Conservation (phyloP, 768 basidiomycete genomes). For the Tylopilus sp. region DNA sequence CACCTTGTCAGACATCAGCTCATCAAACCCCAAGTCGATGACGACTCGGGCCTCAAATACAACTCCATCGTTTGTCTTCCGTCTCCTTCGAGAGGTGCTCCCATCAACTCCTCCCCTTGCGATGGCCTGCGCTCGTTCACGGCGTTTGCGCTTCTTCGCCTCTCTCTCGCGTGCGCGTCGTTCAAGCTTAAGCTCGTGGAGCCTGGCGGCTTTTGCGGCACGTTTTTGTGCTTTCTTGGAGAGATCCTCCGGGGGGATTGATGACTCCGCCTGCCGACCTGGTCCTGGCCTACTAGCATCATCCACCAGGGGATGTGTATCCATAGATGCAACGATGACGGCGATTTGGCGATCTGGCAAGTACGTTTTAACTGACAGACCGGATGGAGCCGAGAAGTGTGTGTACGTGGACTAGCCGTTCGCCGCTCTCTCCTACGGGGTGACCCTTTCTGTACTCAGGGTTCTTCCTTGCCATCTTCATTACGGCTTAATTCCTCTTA, state of each 20-base stretch:
- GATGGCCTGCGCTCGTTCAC: constrained; percentile 50
- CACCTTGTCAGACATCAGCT: constrained; percentile 92
- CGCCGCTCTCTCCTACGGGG: background rate
- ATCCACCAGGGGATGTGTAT: constrained; percentile 10
- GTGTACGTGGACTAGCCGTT: background rate
- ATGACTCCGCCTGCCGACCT: constrained; percentile 9
- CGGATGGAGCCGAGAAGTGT: constrained; percentile 22
- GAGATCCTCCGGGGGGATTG: constrained; percentile 35
- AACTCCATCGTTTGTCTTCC: constrained; percentile 33
- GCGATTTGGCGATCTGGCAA: constrained; percentile 5
- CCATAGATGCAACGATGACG: constrained; percentile 15
- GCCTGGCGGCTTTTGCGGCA: constrained; percentile 65
- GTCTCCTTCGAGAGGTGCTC: constrained; percentile 12
- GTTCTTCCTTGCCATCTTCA: constrained; percentile 1
- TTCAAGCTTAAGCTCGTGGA: constrained; percentile 64
- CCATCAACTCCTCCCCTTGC: constrained; percentile 45
- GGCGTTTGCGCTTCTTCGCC: constrained; percentile 71
- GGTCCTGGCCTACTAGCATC: constrained; percentile 13
- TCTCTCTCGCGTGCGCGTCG: constrained; percentile 76
- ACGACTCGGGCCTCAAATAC: constrained; percentile 65
- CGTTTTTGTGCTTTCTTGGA: constrained; percentile 82
- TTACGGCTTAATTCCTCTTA: background rate
- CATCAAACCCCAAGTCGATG: constrained; percentile 89
- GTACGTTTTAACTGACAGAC: constrained; percentile 10
- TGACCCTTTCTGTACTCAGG: constrained; percentile 1